Base-by-base conservation (phyloP, 345 rosid species). In the Clarkia xantiana region DNA sequence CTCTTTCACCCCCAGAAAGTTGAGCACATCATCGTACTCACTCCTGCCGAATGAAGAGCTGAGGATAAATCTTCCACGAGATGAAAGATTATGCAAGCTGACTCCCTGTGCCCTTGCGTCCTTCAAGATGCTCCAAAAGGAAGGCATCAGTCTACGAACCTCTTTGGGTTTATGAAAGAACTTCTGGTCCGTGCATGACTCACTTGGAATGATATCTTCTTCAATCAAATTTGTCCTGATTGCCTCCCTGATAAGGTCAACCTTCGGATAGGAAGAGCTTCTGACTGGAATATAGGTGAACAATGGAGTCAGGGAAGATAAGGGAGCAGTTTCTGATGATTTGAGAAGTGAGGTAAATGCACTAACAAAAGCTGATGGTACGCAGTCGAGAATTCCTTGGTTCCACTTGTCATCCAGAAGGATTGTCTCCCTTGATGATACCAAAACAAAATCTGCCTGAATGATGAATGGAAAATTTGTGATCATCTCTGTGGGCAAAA, bases 401-500 rank as follows among this genome's bases (percentile, higher is more conserved):
- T 86, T 82, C 91, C 86, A 82, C 54, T 36, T 62, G 56, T 82
- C 74, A 59, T 82, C 83, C 56, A 76, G 44, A 0, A 71, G 76
- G 14, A 86, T 74, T 1, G 74, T 76, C 55, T 86, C 95, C 49
- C 95, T 74, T 0, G 95, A 86, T 0, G 95, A 86, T 1, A 76
- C 63, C 1, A 86, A 61, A 44, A 82, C 62, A 44, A 85, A 85
- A 58, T 85, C 84, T 0, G 81, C 82, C 50, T 85, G 90, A 4
- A 85, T 75, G 2, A 85, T 73, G 52, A 81, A 81, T 0, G 87
- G 82, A 6, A 85, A 72, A 57, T 70, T 65, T 0, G 88, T 82
- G 29, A 80, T 74, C 91, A 81, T 81, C 61, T 81, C 91, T 0
- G 95, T 85, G 0, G 95, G 95, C 48, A 85, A 85, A 62, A 75